A percentile compares a stretch with the other conserved stretches of the same genome.
Conservation (phyloP, 768 basidiomycete species). For the Suillus plorans region DNA sequence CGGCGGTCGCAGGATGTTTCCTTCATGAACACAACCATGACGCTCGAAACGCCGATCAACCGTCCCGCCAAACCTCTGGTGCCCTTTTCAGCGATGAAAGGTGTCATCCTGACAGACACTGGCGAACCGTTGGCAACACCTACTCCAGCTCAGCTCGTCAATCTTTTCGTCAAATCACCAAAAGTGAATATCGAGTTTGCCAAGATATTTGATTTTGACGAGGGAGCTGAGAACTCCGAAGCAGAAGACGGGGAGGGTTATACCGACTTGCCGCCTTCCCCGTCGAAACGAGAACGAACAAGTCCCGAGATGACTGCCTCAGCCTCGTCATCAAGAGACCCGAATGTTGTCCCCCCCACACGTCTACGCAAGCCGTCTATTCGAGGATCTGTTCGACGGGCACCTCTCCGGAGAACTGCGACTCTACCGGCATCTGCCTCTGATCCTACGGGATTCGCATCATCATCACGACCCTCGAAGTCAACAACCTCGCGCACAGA, state of each 20-base stretch:
- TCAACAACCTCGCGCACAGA: slow-evolving; percentile 16
- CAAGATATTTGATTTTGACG: slow-evolving; percentile 71
- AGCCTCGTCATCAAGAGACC: slow-evolving; percentile 27
- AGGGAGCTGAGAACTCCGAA: slow-evolving; percentile 31
- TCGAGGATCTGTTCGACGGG: slow-evolving; percentile 37
- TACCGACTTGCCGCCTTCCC: slow-evolving; percentile 41
- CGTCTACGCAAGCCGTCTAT: slow-evolving; percentile 59
- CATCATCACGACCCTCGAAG: slow-evolving; percentile 21
- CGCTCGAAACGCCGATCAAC: slow-evolving; percentile 55
- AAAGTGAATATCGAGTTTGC: slow-evolving; percentile 73
- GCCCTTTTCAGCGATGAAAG: slow-evolving; percentile 63
- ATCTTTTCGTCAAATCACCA: slow-evolving; percentile 67
- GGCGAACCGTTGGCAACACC: slow-evolving; percentile 76
- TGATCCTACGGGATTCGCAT: slow-evolving; percentile 36
- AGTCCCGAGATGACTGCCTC: slow-evolving; percentile 28
- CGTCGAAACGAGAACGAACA: slow-evolving; percentile 43
- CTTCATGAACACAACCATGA: slow-evolving; percentile 13
- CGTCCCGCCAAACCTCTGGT: slow-evolving; percentile 30
- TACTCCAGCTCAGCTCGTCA: slow-evolving; percentile 60
- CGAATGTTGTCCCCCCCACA: slow-evolving; percentile 37
- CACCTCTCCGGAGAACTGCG: slow-evolving; percentile 20
- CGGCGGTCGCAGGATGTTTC: slow-evolving; percentile 17
- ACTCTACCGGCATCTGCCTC: slow-evolving; percentile 39
- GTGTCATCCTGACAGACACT: slow-evolving; percentile 77
- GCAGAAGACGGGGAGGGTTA: slow-evolving; percentile 19